Evolutionary conservation across 345 rosid genomes (phyloP), one percentile per base, ranked within the genome.

Genomic region (Syzygium jambos): DNA sequence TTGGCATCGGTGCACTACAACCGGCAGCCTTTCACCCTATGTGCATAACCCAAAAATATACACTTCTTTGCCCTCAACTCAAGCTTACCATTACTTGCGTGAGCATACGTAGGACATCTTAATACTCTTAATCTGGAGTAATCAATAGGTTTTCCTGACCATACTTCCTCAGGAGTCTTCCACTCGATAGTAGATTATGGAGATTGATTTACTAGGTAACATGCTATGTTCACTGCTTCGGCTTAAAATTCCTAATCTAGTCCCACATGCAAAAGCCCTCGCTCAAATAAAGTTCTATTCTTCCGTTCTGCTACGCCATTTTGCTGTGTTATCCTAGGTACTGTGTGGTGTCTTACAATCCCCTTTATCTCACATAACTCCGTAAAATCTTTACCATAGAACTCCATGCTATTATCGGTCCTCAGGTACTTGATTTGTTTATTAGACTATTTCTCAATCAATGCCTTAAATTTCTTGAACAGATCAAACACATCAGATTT

Each of bases 211-310:
- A 57, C n/a, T 4, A 10, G 7, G n/a, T 57, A 57, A 57, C 15
- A 4, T 0, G 14, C 11, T 27, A 57, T n/a, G 2, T 57, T 57
- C 15, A 5, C 0, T 4, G 0, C 65, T 11, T 57, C 0, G 2
- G 1, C 65, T 14, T 0, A 57, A 57, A 57, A 25, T 57, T 25
- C 29, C 3, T 25, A 11, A 1, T 3, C 7, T 57, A 10, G 6
- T 11, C 11, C 9, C 11, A 10, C 11, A 57, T 5, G 27, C 1
- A 12, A 57, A 57, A 57, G 63, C 11, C 29, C 14, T 57, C 63
- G 1, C 65, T 57, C 65, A 8, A 51, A 12, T 8, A 51, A 49
- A 49, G 51, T 49, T 49, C 51, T 49, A 5, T 10, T 49, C 51
- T 49, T 10, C 11, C 9, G 2, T 51, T 51, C 9, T 51, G 12